These are phyloP conservation scores for Prinsepia uniflora DNA, from an alignment of 306 rosid genomes.

Conservation along the genomic window DNA sequence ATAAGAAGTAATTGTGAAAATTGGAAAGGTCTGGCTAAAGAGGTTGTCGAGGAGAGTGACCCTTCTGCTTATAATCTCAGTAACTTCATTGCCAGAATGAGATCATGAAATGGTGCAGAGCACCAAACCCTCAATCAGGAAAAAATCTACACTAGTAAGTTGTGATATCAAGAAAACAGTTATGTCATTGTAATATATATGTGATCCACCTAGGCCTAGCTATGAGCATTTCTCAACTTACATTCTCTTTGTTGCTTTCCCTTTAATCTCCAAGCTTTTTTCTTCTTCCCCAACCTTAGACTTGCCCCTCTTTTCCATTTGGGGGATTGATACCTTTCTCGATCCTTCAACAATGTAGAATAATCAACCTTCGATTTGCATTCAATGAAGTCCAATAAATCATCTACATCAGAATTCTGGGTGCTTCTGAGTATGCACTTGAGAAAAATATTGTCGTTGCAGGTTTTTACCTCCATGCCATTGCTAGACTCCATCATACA, in stretches of 20 bases:
- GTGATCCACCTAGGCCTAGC: neutral
- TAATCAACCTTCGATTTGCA: slow-evolving; percentile 61
- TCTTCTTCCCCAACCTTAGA: slow-evolving; percentile 48
- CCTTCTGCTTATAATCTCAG: slow-evolving; percentile 26
- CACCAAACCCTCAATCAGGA: neutral
- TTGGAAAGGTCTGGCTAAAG: slow-evolving; percentile 32
- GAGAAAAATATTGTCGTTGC: slow-evolving; percentile 50
- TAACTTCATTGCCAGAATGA: slow-evolving; percentile 1
- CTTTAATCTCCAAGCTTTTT: slow-evolving; percentile 26
- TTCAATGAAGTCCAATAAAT: slow-evolving; percentile 56
- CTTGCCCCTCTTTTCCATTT: slow-evolving; percentile 32
- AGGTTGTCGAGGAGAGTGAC: slow-evolving; percentile 26
- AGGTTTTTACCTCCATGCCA: slow-evolving; percentile 35
- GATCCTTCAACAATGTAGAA: slow-evolving; percentile 48
- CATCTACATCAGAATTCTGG: slow-evolving; percentile 37
- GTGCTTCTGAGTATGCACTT: slow-evolving; percentile 35
- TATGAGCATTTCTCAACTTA: neutral
- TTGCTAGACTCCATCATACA: slow-evolving; percentile 13
- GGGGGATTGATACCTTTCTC: slow-evolving; percentile 34
- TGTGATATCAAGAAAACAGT: neutral
- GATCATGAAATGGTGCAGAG: neutral
- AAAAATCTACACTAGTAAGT: too few relatives aligned
- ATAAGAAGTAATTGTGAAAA: slow-evolving; percentile 26
- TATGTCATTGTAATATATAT: too few relatives aligned
- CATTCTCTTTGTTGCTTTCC: neutral